A percentile compares a stretch with the other conserved stretches of the same genome.
These are phyloP conservation scores for Barnettozyma salicaria DNA, from an alignment of 805 yeast genomes.

Conservation along the genomic window DNA sequence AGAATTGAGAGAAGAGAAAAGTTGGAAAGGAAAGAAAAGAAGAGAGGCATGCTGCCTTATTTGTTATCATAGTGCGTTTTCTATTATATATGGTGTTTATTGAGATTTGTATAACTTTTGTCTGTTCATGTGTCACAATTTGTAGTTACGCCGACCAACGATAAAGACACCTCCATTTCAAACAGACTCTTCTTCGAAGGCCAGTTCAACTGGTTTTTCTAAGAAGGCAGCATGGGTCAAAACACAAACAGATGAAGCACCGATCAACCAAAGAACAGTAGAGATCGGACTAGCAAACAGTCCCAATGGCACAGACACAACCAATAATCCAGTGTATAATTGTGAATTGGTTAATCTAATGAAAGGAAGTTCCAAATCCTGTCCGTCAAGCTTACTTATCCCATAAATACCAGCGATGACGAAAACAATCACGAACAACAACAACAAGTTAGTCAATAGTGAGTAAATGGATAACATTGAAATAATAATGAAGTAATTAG, in stretches of 20 bases:
- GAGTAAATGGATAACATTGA: constrained; percentile 75
- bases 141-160: too few relatives aligned
- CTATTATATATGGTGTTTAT: too few relatives aligned
- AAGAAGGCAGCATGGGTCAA: constrained; percentile 82
- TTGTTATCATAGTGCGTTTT: too few relatives aligned
- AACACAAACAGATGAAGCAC: constrained; percentile 74
- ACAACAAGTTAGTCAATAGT: constrained; percentile 74
- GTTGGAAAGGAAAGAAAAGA: too few relatives aligned
- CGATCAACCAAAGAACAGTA: constrained; percentile 86
- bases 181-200: constrained; percentile 69
- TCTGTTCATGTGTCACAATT: not conserved
- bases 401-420: constrained; percentile 72
- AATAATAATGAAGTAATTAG: constrained; percentile 77
- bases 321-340: constrained; percentile 74
- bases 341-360: constrained; percentile 68
- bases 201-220: constrained; percentile 94
- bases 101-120: not conserved
- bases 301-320: constrained; percentile 75
- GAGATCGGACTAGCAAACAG: constrained; percentile 85
- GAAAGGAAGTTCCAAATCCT: constrained; percentile 69
- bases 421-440: constrained; percentile 75
- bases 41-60: too few relatives aligned
- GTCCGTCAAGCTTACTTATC: constrained; percentile 74
- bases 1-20: too few relatives aligned
- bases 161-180: not conserved